Evolutionary conservation across 768 basidiomycete species (phyloP).

Genomic region (Trametes maxima): DNA sequence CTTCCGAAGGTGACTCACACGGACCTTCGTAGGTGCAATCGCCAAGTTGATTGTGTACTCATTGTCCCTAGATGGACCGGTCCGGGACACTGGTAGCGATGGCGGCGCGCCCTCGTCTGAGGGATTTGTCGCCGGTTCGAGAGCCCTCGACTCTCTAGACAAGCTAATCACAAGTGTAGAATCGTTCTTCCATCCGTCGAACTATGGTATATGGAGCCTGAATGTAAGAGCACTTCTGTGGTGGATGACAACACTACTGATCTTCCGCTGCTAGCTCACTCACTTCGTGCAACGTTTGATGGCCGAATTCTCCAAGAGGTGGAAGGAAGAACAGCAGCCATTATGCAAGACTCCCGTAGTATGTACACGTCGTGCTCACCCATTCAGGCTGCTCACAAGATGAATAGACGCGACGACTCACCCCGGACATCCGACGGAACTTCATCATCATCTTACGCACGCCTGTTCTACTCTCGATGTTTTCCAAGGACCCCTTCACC

Average conservation of each 20-base stretch:
- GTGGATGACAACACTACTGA: neutral
- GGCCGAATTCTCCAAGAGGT: constrained; percentile 78
- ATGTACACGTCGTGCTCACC: constrained; percentile 28
- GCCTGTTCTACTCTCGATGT: constrained; percentile 89
- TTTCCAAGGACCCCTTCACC: constrained; percentile 81
- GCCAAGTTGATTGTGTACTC: constrained; percentile 89
- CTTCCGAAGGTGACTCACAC: neutral
- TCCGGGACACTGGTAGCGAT: constrained; percentile 45
- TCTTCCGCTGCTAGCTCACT: constrained; percentile 47
- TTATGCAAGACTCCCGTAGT: constrained; percentile 81
- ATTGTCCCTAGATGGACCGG: constrained; percentile 78
- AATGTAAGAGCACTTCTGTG: constrained; percentile 41
- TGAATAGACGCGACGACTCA: constrained; percentile 70
- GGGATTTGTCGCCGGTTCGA: constrained; percentile 75
- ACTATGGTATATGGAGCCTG: constrained; percentile 82
- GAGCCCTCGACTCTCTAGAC: constrained; percentile 85
- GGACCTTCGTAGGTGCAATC: constrained; percentile 56
- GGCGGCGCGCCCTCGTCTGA: constrained; percentile 24
- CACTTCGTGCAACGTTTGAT: constrained; percentile 72
- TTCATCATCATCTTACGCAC: constrained; percentile 85
- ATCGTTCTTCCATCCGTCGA: constrained; percentile 94
- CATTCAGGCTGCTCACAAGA: neutral
- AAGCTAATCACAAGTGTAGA: constrained; percentile 90
- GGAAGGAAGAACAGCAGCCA: constrained; percentile 74
- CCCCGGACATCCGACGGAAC: constrained; percentile 73